Conservation (phyloP, 2,329 filamentous ascomycete species). For the Epichloe aotearoae region DNA sequence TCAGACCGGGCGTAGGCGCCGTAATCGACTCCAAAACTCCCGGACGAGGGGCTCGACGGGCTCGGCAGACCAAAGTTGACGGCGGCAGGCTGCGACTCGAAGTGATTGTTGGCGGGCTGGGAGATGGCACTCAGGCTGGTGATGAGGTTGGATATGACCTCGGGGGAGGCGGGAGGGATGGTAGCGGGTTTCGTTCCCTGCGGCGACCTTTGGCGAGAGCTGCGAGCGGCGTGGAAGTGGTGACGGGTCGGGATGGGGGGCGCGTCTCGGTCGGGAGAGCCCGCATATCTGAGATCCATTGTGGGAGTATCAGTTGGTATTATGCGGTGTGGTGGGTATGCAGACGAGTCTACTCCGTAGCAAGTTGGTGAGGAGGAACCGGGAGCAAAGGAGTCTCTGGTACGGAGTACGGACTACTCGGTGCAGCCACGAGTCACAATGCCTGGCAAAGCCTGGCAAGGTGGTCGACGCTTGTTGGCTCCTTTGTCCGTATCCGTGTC, state of each 20-base stretch:
- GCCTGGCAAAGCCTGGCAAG: not conserved
- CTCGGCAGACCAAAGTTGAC: constrained; percentile 28
- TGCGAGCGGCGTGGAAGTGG: constrained; percentile 3
- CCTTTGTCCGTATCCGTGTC: too few species aligned
- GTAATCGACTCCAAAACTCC: constrained; percentile 62
- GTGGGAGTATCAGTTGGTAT: not conserved
- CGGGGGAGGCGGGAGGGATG: constrained; percentile 45
- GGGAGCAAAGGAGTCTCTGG: not conserved
- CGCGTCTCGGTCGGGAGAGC: constrained; percentile 8
- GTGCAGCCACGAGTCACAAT: not conserved
- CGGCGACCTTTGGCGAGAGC: constrained; percentile 7
- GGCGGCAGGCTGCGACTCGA: constrained; percentile 42
- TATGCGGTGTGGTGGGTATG: not conserved
- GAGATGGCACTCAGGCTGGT: constrained; percentile 58
- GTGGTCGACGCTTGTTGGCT: too few species aligned
- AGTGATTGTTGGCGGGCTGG: constrained; percentile 53
- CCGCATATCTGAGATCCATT: constrained; percentile 14
- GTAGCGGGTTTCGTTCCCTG: not conserved
- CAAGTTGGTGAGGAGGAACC: not conserved
- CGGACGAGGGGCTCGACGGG: constrained; percentile 23
- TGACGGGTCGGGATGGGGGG: constrained; percentile 20
- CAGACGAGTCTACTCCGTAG: not conserved
- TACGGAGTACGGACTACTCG: not conserved
- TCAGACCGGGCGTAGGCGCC: constrained; percentile 45
- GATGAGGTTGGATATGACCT: constrained; percentile 58